Conservation (phyloP, 2,329 filamentous ascomycete genomes). For the Chrysosporium keratinophilum region DNA sequence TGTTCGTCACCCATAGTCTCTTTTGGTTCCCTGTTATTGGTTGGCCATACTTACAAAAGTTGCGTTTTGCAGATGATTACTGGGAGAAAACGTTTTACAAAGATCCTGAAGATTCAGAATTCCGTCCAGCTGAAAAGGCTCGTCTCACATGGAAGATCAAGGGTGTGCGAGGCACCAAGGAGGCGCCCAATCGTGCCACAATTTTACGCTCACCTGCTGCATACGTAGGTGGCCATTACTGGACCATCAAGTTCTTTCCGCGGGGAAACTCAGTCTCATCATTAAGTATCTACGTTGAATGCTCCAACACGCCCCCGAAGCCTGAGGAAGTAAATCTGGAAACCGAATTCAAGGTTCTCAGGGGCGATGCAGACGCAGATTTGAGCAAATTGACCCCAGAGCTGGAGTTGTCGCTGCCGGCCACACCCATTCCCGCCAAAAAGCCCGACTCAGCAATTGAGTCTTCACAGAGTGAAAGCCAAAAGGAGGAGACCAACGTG, state of each 20-base stretch:
- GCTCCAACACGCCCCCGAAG: constrained; percentile 41
- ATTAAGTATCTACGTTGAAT: constrained; percentile 52
- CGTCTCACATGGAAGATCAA: constrained; percentile 51
- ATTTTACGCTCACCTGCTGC: constrained; percentile 50
- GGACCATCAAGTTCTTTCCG: constrained; percentile 57
- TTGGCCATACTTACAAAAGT: constrained; percentile 6
- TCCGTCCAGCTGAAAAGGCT: constrained; percentile 43
- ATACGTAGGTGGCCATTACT: constrained; percentile 50
- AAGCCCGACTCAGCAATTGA: constrained; percentile 3
- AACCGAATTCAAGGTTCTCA: constrained; percentile 33
- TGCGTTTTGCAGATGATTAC: constrained; percentile 37
- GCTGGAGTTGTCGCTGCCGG: constrained; percentile 24
- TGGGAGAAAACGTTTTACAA: constrained; percentile 50
- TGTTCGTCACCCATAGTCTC: constrained; percentile 26
- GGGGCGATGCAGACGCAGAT: constrained; percentile 29
- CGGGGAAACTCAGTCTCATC: constrained; percentile 50
- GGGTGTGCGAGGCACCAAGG: constrained; percentile 50
- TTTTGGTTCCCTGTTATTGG: background rate
- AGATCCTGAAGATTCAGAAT: constrained; percentile 49
- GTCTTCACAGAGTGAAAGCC: constrained; percentile 10
- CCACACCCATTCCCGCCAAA: constrained; percentile 16
- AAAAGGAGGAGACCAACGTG: constrained; percentile 9
- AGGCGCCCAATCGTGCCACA: constrained; percentile 48
- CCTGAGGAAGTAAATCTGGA: constrained; percentile 30
- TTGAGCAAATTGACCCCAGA: constrained; percentile 27